A percentile compares a stretch with the other conserved stretches of the same genome.
Evolutionary conservation across 805 yeast genomes (phyloP).

Genomic region (Yarrowia deformans): DNA sequence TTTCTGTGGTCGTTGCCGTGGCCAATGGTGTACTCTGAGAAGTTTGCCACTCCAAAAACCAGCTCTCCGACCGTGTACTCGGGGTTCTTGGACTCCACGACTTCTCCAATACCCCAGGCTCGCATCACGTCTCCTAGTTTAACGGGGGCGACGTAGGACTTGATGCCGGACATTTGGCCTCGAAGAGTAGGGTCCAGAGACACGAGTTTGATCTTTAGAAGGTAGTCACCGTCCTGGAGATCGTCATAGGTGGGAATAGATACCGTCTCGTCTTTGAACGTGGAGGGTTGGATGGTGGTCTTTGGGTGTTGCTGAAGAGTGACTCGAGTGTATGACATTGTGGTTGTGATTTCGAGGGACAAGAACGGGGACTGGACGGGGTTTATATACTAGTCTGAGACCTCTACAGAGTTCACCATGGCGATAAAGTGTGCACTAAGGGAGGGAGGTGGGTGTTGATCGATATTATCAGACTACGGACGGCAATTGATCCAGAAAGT

Average conservation of each 20-base stretch:
- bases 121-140: constrained; percentile 28
- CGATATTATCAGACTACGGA: too few relatives aligned
- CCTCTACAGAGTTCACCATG: too few relatives aligned
- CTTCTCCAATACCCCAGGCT: constrained; percentile 40
- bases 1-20: constrained; percentile 13
- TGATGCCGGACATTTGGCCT: constrained; percentile 39
- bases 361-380: too few relatives aligned
- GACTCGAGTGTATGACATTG: constrained; percentile 31
- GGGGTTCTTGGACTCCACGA: constrained; percentile 38
- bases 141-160: constrained; percentile 34
- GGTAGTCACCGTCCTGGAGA: constrained; percentile 22
- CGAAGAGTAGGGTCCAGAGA: constrained; percentile 40
- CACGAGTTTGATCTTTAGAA: constrained; percentile 28
- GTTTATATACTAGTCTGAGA: too few relatives aligned
- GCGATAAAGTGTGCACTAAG: too few relatives aligned
- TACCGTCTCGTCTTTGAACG: constrained; percentile 21
- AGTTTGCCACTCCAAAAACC: constrained; percentile 14
- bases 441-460: too few relatives aligned
- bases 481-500: too few relatives aligned
- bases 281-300: constrained; percentile 7
- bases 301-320: constrained; percentile 15
- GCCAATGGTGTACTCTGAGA: constrained; percentile 35
- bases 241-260: constrained; percentile 32
- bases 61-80: constrained; percentile 20
- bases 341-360: background rate